Evolutionary conservation across 176 grass and related monocot genomes (phyloP), one percentile per base, ranked within the genome.

Genomic region (Carex scoparia): DNA sequence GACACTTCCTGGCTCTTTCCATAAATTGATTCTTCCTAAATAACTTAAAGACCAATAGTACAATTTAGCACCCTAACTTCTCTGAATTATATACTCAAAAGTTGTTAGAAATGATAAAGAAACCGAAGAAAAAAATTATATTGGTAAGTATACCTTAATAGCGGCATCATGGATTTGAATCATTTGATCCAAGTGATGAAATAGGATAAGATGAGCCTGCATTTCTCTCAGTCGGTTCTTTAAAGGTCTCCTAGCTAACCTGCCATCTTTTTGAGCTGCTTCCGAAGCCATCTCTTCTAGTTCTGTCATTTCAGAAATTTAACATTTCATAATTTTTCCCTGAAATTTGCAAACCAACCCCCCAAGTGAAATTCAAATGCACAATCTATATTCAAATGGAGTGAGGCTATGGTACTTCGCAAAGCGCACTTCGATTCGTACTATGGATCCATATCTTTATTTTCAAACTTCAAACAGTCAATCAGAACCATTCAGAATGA

Each of bases 191-290:
- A 97, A 51, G 65, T 84, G 87, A 8, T 70, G 58, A 59, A 91
- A 89, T 85, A 94, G 82, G 80, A 86, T 87, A 75, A 10, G 54
- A 87, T 97, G 92, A 81, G 89, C 87, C 49, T 91, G 81, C 49
- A 91, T 87, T 83, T 97, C 92, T 86, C 76, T 84, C 57, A 92
- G 79, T 23, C 0, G 84, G 85, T 89, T 88, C 86, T 87, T 89
- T 70, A 94, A 76, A 84, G 92, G 85, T n/a, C 61, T 79, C 54
- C 92, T 89, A 49, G 92, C 94, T 68, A 97, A 78, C 82, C 92
- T 88, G 55, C 90, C 89, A 85, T 97, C 94, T 87, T 46, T 85
- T 91, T 85, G 80, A 89, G 87, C 80, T 63, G 89, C 86, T 78
- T 97, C 84, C 40, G 16, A 6, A 46, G 79, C 70, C 92, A 93